Base-by-base conservation (phyloP, 768 basidiomycete genomes). In the Pleurotus ostreatus region DNA sequence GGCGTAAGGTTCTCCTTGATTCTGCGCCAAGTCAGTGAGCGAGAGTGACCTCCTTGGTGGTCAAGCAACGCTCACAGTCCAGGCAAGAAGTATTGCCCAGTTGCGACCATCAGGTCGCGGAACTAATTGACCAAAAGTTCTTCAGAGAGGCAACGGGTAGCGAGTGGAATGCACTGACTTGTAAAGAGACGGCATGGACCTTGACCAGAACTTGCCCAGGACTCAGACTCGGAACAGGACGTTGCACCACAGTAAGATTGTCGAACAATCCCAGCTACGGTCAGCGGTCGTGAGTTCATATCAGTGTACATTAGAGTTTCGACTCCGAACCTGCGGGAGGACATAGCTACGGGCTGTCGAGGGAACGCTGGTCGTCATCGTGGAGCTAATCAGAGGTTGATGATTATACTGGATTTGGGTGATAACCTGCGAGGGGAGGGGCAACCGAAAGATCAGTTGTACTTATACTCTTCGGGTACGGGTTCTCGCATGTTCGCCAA, bases 181-280 rank as follows among this genome's bases (percentile, higher is more conserved):
- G 70, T 18, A 76, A 61, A 39, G 76, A 77, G 20, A 75, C 74
- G 1, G 75, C 71, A 45, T 72, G 70, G 13, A 77, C 65, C 40
- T 71, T 74, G 59, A 77, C 69, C 26, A 75, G 72, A 16, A 75
- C 75, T 46, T 78, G 67, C 5, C 59, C 64, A 0, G 71, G 61
- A 40, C 62, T 69, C 8, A 67, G 70, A 49, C 60, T 57, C 1
- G 59, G 57, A 34, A 58, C 45, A 7, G 55, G 57, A 8, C 46
- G 30, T 46, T 60, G 54, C 37, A 30, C 55, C 5, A 54, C 45
- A 38, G 26, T 26, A n/a, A 60, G 57, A 18, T 58, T 55, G 3
- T 58, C 34, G 51, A 54, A 54, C 7, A 30, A 22, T 1, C 53
- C 57, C 30, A 49, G 54, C 59, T 58, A 34, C 2, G 11, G 23